Conservation (phyloP, 177 flowering plant species). For the Vitis hybrid region DNA sequence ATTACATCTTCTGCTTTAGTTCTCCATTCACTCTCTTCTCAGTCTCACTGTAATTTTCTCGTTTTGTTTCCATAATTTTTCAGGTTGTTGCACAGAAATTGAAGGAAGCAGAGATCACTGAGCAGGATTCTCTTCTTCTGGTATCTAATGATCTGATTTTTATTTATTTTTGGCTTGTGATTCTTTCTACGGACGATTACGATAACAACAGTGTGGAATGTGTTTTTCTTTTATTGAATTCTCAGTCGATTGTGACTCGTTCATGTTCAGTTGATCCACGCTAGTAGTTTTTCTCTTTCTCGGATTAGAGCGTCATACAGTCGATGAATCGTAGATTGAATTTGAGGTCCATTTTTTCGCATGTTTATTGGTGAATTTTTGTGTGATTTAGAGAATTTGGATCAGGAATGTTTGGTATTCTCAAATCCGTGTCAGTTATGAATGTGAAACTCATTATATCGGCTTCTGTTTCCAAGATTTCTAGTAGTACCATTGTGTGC, state of each 20-base stretch:
- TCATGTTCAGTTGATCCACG: too few relatives aligned
- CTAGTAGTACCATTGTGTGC: neutral
- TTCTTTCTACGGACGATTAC: neutral
- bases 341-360: neutral
- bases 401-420: neutral
- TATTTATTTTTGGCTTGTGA: neutral
- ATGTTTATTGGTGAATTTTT: neutral
- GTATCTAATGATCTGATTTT: constrained; percentile 29
- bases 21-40: constrained; percentile 4
- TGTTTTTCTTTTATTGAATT: neutral
- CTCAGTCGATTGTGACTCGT: neutral
- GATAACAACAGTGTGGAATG: neutral
- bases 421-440: neutral
- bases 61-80: constrained; percentile 1
- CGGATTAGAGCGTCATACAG: neutral
- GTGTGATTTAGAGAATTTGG: neutral
- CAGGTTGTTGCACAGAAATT: constrained; percentile 82
- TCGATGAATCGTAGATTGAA: neutral
- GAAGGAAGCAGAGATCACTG: constrained; percentile 82
- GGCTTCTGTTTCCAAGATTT: neutral
- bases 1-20: neutral
- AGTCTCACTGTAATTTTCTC: neutral
- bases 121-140: constrained; percentile 90
- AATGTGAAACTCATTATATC: neutral
- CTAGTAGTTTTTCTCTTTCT: too few relatives aligned